Conservation (phyloP, 768 basidiomycete species). For the Phaeotremella skinneri region DNA sequence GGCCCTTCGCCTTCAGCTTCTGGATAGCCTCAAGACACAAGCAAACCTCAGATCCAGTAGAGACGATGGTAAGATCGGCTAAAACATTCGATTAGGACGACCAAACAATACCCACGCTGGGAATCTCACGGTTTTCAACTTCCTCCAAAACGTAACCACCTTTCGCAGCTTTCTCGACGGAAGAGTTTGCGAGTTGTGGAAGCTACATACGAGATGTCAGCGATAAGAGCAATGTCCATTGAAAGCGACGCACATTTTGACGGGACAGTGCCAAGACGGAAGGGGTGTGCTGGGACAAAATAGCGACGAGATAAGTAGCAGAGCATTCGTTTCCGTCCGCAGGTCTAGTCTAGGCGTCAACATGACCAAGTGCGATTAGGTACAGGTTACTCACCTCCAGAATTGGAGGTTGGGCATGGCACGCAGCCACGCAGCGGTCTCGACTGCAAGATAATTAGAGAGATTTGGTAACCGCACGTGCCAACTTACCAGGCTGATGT, state of each 20-base stretch:
- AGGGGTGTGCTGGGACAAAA: constrained; percentile 72
- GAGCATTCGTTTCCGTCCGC: constrained; percentile 98
- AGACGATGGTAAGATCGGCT: constrained; percentile 85
- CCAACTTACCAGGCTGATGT: constrained; percentile 65
- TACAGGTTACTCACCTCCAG: constrained; percentile 53
- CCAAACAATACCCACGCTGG: too few species aligned
- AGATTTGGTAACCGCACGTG: not conserved
- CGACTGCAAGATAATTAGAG: constrained; percentile 54
- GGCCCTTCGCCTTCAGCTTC: constrained; percentile 70
- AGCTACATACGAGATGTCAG: constrained; percentile 66
- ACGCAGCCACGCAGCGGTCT: constrained; percentile 80
- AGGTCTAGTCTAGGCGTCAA: constrained; percentile 62
- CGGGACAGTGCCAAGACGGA: constrained; percentile 55
- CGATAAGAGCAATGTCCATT: constrained; percentile 58
- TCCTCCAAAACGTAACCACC: constrained; percentile 91
- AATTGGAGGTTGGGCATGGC: constrained; percentile 88
- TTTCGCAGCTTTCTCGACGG: constrained; percentile 74
- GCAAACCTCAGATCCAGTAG: constrained; percentile 81
- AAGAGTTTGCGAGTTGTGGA: constrained; percentile 83
- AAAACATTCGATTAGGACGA: constrained; percentile 5
- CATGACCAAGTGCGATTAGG: not conserved
- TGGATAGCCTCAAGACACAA: constrained; percentile 84
- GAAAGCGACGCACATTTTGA: constrained; percentile 33
- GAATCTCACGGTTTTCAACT: constrained; percentile 55
- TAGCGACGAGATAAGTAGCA: constrained; percentile 77